phyloP scores from a whole-genome alignment of 805 yeast species.

The Candida jianshihensis region DNA sequence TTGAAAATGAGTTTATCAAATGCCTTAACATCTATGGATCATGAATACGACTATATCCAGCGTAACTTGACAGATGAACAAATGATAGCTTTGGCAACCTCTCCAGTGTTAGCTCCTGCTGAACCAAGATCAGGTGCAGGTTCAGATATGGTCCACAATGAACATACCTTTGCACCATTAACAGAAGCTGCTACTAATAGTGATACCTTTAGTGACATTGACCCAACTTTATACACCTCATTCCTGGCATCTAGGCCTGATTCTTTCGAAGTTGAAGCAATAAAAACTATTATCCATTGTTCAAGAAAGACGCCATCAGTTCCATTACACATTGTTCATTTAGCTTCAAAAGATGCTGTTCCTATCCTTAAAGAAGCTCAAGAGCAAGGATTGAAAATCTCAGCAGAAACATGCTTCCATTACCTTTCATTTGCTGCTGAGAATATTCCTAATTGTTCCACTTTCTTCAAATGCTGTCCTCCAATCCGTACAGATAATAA shows the following conservation, averaged over 20 bases:
- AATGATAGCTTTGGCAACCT: constrained; percentile 44
- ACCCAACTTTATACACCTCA: constrained; percentile 22
- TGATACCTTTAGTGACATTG: constrained; percentile 28
- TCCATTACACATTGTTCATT: constrained; percentile 82
- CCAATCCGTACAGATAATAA: constrained; percentile 80
- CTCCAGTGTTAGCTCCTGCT: constrained; percentile 50
- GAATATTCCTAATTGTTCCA: constrained; percentile 65
- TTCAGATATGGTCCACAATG: constrained; percentile 24
- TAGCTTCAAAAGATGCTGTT: constrained; percentile 79
- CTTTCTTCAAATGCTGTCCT: constrained; percentile 91
- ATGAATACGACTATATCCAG: constrained; percentile 2
- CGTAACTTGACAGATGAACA: constrained; percentile 41
- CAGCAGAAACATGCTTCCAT: constrained; percentile 95
- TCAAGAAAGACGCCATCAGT: constrained; percentile 50
- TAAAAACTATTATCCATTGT: constrained; percentile 60
- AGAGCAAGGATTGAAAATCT: constrained; percentile 46
- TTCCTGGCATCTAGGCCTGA: constrained; percentile 74
- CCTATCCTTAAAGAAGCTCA: constrained; percentile 68
- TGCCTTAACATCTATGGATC: constrained; percentile 3
- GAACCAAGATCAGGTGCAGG: constrained; percentile 50
- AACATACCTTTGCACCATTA: constrained; percentile 30
- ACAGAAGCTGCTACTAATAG: constrained; percentile 36
- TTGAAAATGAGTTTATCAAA: constrained; percentile 4
- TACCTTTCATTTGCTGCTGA: constrained; percentile 77
- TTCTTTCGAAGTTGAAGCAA: constrained; percentile 78